Base-by-base conservation (phyloP, 2,329 filamentous ascomycete species). In the Monosporascus cannonballus region DNA sequence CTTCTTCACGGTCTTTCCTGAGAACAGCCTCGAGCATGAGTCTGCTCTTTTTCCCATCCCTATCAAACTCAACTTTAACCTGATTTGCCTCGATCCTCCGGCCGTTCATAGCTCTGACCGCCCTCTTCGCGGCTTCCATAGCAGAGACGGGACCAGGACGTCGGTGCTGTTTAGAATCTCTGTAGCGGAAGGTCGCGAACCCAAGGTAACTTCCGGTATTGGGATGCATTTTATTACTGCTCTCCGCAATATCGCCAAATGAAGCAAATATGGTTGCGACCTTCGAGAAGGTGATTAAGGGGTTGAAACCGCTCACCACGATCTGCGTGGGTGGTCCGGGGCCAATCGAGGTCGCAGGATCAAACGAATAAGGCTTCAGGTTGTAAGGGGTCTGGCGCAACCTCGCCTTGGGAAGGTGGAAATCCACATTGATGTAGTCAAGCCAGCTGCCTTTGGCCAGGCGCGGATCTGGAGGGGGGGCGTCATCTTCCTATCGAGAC, bases 261-360 rank as follows among this genome's bases (percentile, higher is more conserved):
- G 81, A 83, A 18, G 86, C 83, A 67, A 96, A 95, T 51, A 89
- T 81, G 46, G 86, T 83, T 18, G 81, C 83, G 49, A 96, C 80
- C 62, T 90, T 89, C 51, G 84, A 81, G 62, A 96, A 89, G 14
- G 90, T 83, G 41, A 89, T 86, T 58, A 97, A 76, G 6, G 93
- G 92, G 69, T 97, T 94, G 68, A 96, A 96, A n/a, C 91, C 90
- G n/a, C 86, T 92, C 20, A 96, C 90, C 4, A 97, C 86, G 48
- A 99, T 84, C 67, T 96, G 90, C 2, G 88, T 90, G 2, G 94
- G 90, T 15, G 93, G 93, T 0, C 90, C 90, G 24, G 91, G 90
- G 0, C 92, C 93, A 61, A 95, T 84, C 2, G 93, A 96, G 4
- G 90, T 90, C 62, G 84, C 84, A 5, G 85, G 74, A 67, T 97